These are phyloP conservation scores for Diaporthe velutina DNA, from an alignment of 2,329 filamentous ascomycete species.

Conservation along the genomic window DNA sequence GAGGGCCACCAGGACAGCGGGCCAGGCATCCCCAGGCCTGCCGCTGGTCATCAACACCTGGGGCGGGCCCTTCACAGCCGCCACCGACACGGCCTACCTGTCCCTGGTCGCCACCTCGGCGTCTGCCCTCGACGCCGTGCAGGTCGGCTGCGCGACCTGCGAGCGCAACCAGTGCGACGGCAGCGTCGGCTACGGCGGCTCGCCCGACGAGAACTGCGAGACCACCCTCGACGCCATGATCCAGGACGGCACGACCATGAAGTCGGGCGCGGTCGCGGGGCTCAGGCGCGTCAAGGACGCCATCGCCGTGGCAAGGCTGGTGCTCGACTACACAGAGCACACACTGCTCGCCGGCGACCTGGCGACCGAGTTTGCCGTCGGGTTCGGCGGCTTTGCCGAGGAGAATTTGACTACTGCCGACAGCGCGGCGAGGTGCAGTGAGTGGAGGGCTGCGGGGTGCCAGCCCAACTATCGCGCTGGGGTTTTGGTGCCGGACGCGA, in stretches of 20 bases:
- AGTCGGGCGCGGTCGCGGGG: constrained; percentile 65
- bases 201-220: constrained; percentile 68
- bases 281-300: constrained; percentile 63
- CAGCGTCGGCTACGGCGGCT: constrained; percentile 67
- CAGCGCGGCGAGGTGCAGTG: constrained; percentile 55
- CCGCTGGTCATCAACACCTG: constrained; percentile 69
- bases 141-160: constrained; percentile 64
- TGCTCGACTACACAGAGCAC: constrained; percentile 65
- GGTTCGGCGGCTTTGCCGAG: constrained; percentile 61
- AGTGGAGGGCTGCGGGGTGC: constrained; percentile 58
- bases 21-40: constrained; percentile 52
- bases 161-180: constrained; percentile 66
- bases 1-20: not conserved
- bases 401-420: constrained; percentile 58
- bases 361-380: constrained; percentile 65
- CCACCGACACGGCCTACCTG: constrained; percentile 64
- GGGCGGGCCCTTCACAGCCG: constrained; percentile 64
- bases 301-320: constrained; percentile 62
- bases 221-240: constrained; percentile 71
- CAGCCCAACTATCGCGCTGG: constrained; percentile 64
- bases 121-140: constrained; percentile 62
- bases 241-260: constrained; percentile 68
- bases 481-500: constrained; percentile 59
- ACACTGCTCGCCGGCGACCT: constrained; percentile 63
- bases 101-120: constrained; percentile 46